A percentile compares a stretch with the other conserved stretches of the same genome.
Conservation (phyloP, 2,329 filamentous ascomycete species). For the Ophiostoma angusticollis region DNA sequence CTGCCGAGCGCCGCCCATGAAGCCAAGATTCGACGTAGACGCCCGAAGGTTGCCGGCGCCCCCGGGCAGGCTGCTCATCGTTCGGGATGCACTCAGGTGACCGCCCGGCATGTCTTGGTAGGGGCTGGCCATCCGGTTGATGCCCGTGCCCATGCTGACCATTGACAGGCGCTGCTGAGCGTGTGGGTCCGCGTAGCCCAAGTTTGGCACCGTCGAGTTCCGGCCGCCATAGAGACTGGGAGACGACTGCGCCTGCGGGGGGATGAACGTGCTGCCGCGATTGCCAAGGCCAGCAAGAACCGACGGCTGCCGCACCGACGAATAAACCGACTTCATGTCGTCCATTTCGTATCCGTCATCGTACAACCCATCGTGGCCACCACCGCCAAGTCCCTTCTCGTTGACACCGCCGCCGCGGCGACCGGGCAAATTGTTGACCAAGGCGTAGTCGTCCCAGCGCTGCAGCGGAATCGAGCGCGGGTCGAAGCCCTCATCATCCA, state of each 20-base stretch:
- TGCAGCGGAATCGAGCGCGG: conserved; percentile 87
- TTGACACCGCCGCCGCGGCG: conserved; percentile 62
- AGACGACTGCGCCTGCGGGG: conserved; percentile 61
- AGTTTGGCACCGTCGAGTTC: conserved; percentile 29
- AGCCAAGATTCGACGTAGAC: conserved; percentile 36
- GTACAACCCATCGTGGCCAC: conserved; percentile 44
- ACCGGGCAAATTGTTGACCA: conserved; percentile 75
- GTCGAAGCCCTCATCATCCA: conserved; percentile 76
- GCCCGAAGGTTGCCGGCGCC: conserved; percentile 24
- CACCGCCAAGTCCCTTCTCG: conserved; percentile 30
- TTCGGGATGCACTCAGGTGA: conserved; percentile 31
- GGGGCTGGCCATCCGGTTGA: conserved; percentile 39
- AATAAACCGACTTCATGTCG: conserved; percentile 94
- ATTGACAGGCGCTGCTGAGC: conserved; percentile 55
- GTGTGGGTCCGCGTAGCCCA: conserved; percentile 36
- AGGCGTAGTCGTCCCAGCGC: conserved; percentile 93
- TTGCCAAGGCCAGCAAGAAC: conserved; percentile 75
- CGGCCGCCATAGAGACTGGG: conserved; percentile 45
- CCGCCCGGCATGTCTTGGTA: conserved; percentile 42
- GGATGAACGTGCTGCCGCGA: conserved; percentile 58
- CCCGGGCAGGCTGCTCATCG: conserved; percentile 45
- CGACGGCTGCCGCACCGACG: conserved; percentile 76
- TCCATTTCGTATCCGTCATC: conserved; percentile 81
- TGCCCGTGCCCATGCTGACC: conserved; percentile 48
- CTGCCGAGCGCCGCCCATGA: conserved; percentile 32